Percentiles rank a stretch among this genome's conserved stretches.
Conservation (phyloP, 768 basidiomycete species). For the Mrakia frigida region DNA sequence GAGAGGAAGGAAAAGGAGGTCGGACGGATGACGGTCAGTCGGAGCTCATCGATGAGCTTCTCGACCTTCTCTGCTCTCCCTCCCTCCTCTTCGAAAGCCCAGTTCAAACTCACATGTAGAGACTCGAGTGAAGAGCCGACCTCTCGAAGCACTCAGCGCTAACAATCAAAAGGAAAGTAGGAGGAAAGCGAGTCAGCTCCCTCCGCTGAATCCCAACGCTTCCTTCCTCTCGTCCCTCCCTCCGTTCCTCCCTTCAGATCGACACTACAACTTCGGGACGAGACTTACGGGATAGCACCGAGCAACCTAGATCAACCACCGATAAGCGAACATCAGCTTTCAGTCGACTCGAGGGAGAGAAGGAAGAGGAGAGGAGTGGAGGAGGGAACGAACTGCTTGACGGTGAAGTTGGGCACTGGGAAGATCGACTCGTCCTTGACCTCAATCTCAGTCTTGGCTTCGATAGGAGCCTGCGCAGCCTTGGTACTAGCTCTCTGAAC, state of each 20-base stretch:
- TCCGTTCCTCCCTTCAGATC: background rate
- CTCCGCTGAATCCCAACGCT: background rate
- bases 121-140: slow-evolving; percentile 69
- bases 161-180: background rate
- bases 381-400: slow-evolving; percentile 54
- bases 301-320: slow-evolving; percentile 48
- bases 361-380: background rate
- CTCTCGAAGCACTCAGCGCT: slow-evolving; percentile 82
- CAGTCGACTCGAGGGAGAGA: background rate
- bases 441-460: slow-evolving; percentile 5
- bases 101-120: slow-evolving; percentile 52
- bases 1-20: background rate
- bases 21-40: background rate
- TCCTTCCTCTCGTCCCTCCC: background rate
- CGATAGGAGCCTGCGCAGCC: background rate
- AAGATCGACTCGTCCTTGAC: slow-evolving; percentile 36
- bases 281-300: slow-evolving; percentile 61
- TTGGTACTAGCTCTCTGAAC: background rate
- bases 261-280: background rate
- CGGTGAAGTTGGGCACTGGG: slow-evolving; percentile 71
- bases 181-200: background rate
- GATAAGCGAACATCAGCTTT: background rate
- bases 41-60: background rate
- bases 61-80: background rate
- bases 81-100: no score